Base-by-base conservation (phyloP, 208 protist species). In the Novymonas esmeraldas region DNA sequence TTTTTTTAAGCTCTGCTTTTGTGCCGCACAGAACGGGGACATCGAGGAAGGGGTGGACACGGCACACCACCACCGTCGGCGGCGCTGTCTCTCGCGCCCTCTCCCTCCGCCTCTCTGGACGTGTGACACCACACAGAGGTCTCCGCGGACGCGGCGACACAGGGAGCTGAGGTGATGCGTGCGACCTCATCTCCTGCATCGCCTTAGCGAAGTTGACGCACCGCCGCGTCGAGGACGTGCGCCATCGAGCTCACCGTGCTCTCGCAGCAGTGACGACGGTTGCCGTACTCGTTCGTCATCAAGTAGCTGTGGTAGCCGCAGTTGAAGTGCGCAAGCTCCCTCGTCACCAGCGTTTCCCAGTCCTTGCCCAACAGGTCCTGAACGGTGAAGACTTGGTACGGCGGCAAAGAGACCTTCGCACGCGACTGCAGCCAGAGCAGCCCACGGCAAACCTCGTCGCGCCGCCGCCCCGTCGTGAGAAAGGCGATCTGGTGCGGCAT, bases 321-420 rank as follows among this genome's bases (percentile, higher is more conserved):
- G 44, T 33, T 50, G 56, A 45, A 49, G 44, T 62, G 10, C 51
- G 38, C 24, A 51, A 26, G n/a, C 34, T 52, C 45, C 38, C 10
- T 28, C 52, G 13, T 1, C 44, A 74, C 52, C 11, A 68, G 51
- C 29, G 3, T 44, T 0, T 57, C 68, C 70, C 73, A 78, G 16
- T 56, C 34, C 26, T 55, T 56, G 11, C 66, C 64, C 6, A 66
- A 49, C 38, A 52, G 20, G 2, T 2, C 18, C 18, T 34, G 48
- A 3, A 74, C 20, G 1, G 73, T 70, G 24, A 72, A 84, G 33
- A 80, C 42, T 1, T 67, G 44, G 31, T 80, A 78, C 20, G 10
- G 63, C 6, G 64, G 73, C 11, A 80, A 44, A 14, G 46, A 24
- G 3, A 78, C n/a, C 20, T 63, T 18, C 1, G 49, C n/a, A 2